A percentile compares a stretch with the other conserved stretches of the same genome.
Evolutionary conservation across 148 eudicot species (phyloP).

Genomic region (Persicaria maculosa): DNA sequence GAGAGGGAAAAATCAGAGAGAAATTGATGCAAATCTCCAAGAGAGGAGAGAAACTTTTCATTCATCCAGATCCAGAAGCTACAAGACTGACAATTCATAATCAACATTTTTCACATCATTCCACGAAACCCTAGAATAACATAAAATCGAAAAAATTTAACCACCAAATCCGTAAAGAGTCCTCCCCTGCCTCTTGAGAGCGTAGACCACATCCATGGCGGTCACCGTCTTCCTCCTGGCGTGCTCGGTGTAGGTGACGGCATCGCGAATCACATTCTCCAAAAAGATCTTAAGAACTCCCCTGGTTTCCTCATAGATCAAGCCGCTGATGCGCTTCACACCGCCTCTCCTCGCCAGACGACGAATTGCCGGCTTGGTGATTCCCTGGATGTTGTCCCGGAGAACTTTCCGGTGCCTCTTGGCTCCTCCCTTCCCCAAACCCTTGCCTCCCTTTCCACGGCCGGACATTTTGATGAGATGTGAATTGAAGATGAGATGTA

Average conservation of each 20-base stretch:
- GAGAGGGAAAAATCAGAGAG: too few species aligned
- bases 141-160: not conserved
- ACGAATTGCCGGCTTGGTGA: constrained; percentile 24
- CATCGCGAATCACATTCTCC: too few species aligned
- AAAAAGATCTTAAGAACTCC: too few species aligned
- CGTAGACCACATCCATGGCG: too few species aligned
- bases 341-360: not conserved
- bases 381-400: constrained; percentile 39
- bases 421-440: constrained; percentile 40
- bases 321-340: too few species aligned
- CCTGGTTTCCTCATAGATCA: too few species aligned
- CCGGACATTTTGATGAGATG: constrained; percentile 21
- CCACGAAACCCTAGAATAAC: not conserved
- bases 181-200: too few species aligned
- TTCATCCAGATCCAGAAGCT: not conserved
- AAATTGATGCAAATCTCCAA: not conserved
- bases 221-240: too few species aligned
- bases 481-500: not conserved
- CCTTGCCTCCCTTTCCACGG: constrained; percentile 42
- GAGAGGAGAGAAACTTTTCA: not conserved
- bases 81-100: not conserved
- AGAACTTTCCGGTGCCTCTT: constrained; percentile 37
- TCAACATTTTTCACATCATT: not conserved
- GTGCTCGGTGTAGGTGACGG: too few species aligned
- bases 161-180: not conserved